These are phyloP conservation scores for Aaosphaeria arxii DNA, from an alignment of 2,329 filamentous ascomycete species.

Conservation along the genomic window DNA sequence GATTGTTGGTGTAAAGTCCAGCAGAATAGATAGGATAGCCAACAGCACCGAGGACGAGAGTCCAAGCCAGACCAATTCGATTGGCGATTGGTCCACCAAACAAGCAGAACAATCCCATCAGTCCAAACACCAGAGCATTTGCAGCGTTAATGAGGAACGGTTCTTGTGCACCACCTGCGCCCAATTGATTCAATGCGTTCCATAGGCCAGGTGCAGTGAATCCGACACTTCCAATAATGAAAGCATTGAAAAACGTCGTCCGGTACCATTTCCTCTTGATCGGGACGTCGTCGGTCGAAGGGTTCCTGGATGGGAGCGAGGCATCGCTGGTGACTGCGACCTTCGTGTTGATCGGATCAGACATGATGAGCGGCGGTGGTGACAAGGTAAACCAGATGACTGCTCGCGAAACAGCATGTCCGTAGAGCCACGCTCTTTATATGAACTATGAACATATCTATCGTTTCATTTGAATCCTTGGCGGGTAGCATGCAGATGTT, in stretches of 20 bases:
- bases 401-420: too few species aligned
- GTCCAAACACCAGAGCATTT: conserved; percentile 4
- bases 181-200: conserved; percentile 15
- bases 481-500: too few species aligned
- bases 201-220: conserved; percentile 10
- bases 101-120: background rate
- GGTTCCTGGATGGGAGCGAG: background rate
- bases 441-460: too few species aligned
- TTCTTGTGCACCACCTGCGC: conserved; percentile 11
- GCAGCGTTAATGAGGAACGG: conserved; percentile 14
- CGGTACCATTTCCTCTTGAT: conserved; percentile 41
- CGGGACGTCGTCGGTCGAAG: background rate
- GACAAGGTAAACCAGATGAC: background rate
- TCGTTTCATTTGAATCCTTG: too few species aligned
- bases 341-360: background rate
- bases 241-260: conserved; percentile 1
- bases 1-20: background rate
- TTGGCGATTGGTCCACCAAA: background rate
- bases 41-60: conserved; percentile 1
- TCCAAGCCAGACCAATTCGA: background rate
- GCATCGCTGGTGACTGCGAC: background rate
- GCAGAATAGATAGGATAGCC: conserved; percentile 2
- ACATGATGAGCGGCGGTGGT: background rate
- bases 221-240: background rate
- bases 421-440: background rate